Evolutionary conservation across 768 basidiomycete genomes (phyloP), one percentile per base, ranked within the genome.

Genomic region (Lactifluus piperatus): DNA sequence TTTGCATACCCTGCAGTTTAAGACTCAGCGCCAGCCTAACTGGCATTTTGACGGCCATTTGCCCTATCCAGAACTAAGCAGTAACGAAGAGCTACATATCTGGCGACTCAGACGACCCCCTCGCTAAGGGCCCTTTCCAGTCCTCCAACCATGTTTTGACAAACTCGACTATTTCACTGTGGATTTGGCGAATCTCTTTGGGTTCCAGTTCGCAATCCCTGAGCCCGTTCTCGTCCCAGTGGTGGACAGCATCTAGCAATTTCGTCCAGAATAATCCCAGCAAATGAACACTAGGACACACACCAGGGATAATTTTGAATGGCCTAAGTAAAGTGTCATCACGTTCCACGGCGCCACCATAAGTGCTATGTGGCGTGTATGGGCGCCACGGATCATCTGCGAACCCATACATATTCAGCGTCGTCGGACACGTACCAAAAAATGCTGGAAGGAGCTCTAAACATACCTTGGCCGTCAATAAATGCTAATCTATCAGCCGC

Each of bases 361-460:
- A 69, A 51, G 79, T 75, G 63, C 88, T 88, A 68, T 91, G 91
- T 0, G 90, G 89, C 10, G 89, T 91, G 65, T 82, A 83, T 0
- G 92, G 91, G 57, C 86, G 80, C 93, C 93, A 97, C 16, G 93
- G 93, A 72, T 95, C 93, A 32, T 88, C 90, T 91, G 62, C 3
- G 2, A 13, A 5, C 20, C 34, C 13, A 20, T 29, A 26, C 20
- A 10, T 37, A 27, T 22, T 44, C 29, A 39, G 36, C 34, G 11
- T 56, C 13, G 29, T 41, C 27, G 34, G 13, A 44, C 29, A 5
- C 44, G 20, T 26, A 32, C 16, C n/a, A 39, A 48, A 14, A 6
- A 4, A 4, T 26, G 14, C 5, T 30, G 47, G 20, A 10, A 39
- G 20, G 32, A 7, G 36, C 11, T 14, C 30, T 6, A 30, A 8